Conservation (phyloP, 306 rosid genomes). For the Alnus glutinosa region DNA sequence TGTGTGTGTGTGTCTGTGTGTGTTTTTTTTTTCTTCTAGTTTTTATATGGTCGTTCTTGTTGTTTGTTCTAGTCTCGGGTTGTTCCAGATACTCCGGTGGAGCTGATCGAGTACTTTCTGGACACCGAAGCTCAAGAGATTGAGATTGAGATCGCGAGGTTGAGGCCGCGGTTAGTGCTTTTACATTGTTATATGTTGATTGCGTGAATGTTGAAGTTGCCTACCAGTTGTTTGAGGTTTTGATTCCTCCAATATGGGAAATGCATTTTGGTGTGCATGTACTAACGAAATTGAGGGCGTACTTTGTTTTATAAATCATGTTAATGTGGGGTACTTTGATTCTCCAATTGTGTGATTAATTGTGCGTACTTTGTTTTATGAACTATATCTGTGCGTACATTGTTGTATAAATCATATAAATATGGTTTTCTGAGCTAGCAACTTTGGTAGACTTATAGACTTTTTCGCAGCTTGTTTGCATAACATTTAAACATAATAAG, state of each 20-base stretch:
- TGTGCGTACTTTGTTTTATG: neutral
- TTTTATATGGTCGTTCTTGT: neutral
- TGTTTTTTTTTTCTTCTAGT: neutral
- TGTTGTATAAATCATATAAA: neutral
- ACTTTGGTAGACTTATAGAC: neutral
- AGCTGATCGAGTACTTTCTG: slow-evolving; percentile 73
- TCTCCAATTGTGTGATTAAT: neutral
- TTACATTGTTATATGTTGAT: neutral
- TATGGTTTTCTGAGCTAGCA: neutral
- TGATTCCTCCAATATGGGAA: neutral
- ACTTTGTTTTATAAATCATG: neutral
- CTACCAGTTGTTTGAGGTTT: neutral
- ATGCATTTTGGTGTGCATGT: neutral
- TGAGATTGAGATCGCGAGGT: slow-evolving; percentile 80
- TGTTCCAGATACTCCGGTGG: slow-evolving; percentile 58
- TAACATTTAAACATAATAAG: neutral
- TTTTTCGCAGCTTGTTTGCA: neutral
- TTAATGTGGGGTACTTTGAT: neutral
- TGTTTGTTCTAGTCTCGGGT: slow-evolving; percentile 52
- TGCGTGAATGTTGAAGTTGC: neutral
- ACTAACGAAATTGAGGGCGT: neutral
- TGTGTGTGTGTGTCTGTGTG: no score
- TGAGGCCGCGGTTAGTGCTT: slow-evolving; percentile 61
- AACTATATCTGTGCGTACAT: neutral
- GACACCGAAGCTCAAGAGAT: slow-evolving; percentile 93